Evolutionary conservation across 1,139 yeast species (phyloP).

Genomic region (Saccharomyces uvarum): DNA sequence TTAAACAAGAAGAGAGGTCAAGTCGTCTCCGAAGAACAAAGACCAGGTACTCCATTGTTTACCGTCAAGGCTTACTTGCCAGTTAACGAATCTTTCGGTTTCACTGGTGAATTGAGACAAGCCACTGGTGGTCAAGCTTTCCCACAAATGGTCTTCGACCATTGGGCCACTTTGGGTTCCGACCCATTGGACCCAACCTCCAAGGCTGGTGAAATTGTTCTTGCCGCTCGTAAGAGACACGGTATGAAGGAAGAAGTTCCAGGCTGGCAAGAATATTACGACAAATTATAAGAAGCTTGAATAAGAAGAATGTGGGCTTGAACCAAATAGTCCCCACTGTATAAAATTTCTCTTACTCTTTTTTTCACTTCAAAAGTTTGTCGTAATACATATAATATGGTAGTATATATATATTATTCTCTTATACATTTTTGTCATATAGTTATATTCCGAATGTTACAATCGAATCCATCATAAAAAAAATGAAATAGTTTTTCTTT

Average conservation of each 20-base stretch:
- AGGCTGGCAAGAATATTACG: conserved; percentile 99
- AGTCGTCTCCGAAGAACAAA: conserved; percentile 97
- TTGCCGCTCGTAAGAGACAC: conserved; percentile 89
- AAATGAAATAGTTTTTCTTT: no score
- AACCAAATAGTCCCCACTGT: background rate
- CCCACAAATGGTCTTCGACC: conserved; percentile 99
- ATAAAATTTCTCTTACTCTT: background rate
- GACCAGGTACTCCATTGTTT: conserved; percentile 99
- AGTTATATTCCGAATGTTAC: conserved; percentile 1
- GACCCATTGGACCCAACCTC: conserved; percentile 87
- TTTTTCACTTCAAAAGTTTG: background rate
- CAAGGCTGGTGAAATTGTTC: conserved; percentile 92
- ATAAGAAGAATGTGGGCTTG: background rate
- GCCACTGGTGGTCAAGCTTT: conserved; percentile 99
- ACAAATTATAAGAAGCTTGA: conserved; percentile 66
- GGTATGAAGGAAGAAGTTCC: conserved; percentile 97
- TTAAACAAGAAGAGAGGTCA: conserved; percentile 99
- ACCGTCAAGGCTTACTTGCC: conserved; percentile 99
- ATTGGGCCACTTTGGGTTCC: conserved; percentile 88
- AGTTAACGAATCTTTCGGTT: conserved; percentile 99
- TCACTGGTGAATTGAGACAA: conserved; percentile 98
- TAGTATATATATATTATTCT: background rate
- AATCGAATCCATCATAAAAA: background rate
- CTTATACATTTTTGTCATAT: background rate
- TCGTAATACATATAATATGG: background rate